These are phyloP conservation scores for Iris macrosiphon DNA, from an alignment of 106 monocot genomes.

Conservation along the genomic window DNA sequence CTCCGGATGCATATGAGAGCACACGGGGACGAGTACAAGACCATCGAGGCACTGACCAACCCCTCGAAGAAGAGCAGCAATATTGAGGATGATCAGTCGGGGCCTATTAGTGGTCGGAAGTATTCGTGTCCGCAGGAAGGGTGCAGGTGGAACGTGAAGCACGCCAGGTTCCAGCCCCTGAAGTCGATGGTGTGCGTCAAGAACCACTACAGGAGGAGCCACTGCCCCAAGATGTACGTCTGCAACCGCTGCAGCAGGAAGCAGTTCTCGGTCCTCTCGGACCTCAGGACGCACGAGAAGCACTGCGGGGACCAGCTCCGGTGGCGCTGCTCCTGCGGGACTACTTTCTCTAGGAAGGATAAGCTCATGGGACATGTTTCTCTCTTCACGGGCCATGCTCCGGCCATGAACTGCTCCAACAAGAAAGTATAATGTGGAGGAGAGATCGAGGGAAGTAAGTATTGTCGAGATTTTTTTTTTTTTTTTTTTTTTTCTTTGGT, in stretches of 20 bases:
- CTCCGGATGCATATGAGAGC: conserved; percentile 84
- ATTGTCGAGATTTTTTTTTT: too few relatives aligned
- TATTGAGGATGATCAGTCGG: background rate
- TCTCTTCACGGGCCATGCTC: conserved; percentile 53
- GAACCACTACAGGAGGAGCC: conserved; percentile 79
- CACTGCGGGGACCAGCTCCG: conserved; percentile 54
- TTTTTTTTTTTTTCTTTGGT: too few relatives aligned
- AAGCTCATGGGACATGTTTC: conserved; percentile 68
- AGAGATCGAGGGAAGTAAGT: too few relatives aligned
- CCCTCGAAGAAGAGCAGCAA: conserved; percentile 7
- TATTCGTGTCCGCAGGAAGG: conserved; percentile 85
- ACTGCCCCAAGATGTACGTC: conserved; percentile 74
- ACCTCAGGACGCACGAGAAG: conserved; percentile 77
- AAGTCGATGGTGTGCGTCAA: conserved; percentile 73
- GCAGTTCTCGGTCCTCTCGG: conserved; percentile 72
- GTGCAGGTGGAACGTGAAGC: conserved; percentile 67
- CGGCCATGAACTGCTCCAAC: conserved; percentile 17
- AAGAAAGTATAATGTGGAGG: background rate
- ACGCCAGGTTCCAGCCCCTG: conserved; percentile 68
- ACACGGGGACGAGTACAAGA: conserved; percentile 84
- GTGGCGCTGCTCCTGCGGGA: conserved; percentile 77
- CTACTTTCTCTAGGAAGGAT: conserved; percentile 70
- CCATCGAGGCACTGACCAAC: conserved; percentile 31
- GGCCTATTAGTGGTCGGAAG: conserved; percentile 11
- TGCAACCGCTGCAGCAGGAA: conserved; percentile 63